Percentiles rank a stretch among this genome's conserved stretches.
Conservation (phyloP, 2,329 filamentous ascomycete genomes). For the Cordyceps pruinosa region DNA sequence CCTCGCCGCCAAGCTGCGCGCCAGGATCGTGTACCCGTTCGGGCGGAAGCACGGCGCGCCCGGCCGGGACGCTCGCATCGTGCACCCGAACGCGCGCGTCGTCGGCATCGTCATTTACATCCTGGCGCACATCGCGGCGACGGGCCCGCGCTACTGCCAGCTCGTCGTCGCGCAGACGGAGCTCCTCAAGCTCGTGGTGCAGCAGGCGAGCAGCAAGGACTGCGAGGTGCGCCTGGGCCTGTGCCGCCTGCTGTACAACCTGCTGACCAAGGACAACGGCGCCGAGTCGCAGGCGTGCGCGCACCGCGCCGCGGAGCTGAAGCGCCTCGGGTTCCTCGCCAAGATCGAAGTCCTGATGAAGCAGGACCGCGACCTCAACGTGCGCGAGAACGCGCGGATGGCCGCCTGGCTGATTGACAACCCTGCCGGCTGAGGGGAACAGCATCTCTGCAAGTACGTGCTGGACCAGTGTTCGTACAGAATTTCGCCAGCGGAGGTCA, state of each 20-base stretch:
- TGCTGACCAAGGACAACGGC: constrained; percentile 74
- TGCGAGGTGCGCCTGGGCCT: constrained; percentile 69
- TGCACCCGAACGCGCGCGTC: constrained; percentile 60
- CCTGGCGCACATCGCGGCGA: constrained; percentile 82
- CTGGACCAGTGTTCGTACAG: too few relatives aligned
- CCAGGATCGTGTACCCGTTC: constrained; percentile 49
- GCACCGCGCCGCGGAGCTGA: constrained; percentile 61
- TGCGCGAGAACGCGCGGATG: constrained; percentile 75
- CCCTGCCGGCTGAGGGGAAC: constrained; percentile 17
- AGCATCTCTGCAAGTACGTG: too few relatives aligned
- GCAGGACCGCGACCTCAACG: constrained; percentile 70
- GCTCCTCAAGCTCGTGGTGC: constrained; percentile 64
- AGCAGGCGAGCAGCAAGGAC: constrained; percentile 66
- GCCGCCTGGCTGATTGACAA: constrained; percentile 65
- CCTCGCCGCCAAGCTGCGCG: constrained; percentile 67
- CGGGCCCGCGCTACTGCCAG: constrained; percentile 69
- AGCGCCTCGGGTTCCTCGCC: constrained; percentile 62
- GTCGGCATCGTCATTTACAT: constrained; percentile 73
- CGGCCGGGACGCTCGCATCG: constrained; percentile 39
- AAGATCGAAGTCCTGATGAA: constrained; percentile 55
- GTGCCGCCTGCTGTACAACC: constrained; percentile 78
- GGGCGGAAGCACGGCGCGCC: constrained; percentile 32
- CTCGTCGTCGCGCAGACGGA: constrained; percentile 69
- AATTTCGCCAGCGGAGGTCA: too few relatives aligned
- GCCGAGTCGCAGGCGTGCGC: constrained; percentile 58